phyloP scores from a whole-genome alignment of 139 green algal genomes.

The Tetradesmus obliquus region DNA sequence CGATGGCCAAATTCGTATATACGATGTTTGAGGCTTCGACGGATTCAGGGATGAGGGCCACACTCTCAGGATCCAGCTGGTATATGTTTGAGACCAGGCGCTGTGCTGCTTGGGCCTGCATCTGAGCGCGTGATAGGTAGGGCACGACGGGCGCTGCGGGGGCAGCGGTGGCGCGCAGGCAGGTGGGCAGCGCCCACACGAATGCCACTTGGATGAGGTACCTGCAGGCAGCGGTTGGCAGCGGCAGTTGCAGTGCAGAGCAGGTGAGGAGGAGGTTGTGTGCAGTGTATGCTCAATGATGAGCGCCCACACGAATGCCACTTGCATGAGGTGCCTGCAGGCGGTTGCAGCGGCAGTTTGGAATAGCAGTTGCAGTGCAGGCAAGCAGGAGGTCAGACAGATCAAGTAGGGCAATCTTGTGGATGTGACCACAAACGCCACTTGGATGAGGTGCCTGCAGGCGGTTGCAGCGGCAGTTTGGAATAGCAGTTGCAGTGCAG shows the following conservation, averaged over 20 bases:
- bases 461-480: too few relatives aligned
- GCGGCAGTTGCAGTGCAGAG: neutral
- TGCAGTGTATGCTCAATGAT: too few relatives aligned
- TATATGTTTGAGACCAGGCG: neutral
- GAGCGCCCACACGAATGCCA: too few relatives aligned
- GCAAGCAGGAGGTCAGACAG: too few relatives aligned
- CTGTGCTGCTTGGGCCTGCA: neutral
- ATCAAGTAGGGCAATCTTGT: too few relatives aligned
- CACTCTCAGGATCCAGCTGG: neutral
- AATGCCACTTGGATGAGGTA: constrained; percentile 36
- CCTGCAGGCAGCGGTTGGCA: neutral
- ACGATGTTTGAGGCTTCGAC: constrained; percentile 24
- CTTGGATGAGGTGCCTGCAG: too few relatives aligned
- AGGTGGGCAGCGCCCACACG: constrained; percentile 32
- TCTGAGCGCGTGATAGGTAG: neutral
- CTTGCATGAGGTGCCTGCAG: too few relatives aligned
- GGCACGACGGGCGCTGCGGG: neutral
- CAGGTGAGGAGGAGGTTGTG: neutral
- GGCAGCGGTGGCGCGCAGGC: neutral
- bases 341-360: too few relatives aligned
- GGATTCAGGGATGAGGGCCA: neutral
- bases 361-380: too few relatives aligned
- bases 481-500: too few relatives aligned
- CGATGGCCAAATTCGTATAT: neutral
- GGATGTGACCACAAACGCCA: too few relatives aligned